These are phyloP conservation scores for Penicillium expansum DNA, from an alignment of 2,329 filamentous ascomycete species.

Conservation along the genomic window DNA sequence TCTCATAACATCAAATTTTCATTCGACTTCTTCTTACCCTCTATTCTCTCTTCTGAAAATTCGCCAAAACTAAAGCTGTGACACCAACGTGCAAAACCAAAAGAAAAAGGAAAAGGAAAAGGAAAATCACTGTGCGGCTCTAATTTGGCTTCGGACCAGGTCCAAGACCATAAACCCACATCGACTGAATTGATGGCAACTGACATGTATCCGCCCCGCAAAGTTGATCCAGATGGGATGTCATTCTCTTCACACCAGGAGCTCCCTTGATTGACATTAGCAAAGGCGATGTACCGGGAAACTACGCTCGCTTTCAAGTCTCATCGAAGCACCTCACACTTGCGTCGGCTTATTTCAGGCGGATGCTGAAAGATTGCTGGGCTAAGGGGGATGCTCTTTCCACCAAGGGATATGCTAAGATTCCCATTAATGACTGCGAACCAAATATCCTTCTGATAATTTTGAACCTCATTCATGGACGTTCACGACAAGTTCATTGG, in stretches of 20 bases:
- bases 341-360: not conserved
- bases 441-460: not conserved
- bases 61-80: no score
- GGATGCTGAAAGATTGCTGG: not conserved
- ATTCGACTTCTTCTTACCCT: no score
- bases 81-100: no score
- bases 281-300: not conserved
- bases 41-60: no score
- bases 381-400: not conserved
- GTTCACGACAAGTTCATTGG: not conserved
- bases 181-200: not conserved
- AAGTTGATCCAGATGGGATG: conserved; percentile 3
- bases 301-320: not conserved
- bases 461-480: not conserved
- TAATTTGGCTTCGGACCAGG: no score
- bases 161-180: not conserved
- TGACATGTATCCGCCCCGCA: not conserved
- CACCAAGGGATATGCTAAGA: not conserved
- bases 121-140: no score
- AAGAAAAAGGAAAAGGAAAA: no score
- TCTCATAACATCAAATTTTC: no score
- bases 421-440: not conserved
- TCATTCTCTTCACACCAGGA: not conserved
- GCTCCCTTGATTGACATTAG: not conserved
- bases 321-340: not conserved